Evolutionary conservation across 495 filamentous ascomycete species (phyloP).

Genomic region (Xylaria grammica): DNA sequence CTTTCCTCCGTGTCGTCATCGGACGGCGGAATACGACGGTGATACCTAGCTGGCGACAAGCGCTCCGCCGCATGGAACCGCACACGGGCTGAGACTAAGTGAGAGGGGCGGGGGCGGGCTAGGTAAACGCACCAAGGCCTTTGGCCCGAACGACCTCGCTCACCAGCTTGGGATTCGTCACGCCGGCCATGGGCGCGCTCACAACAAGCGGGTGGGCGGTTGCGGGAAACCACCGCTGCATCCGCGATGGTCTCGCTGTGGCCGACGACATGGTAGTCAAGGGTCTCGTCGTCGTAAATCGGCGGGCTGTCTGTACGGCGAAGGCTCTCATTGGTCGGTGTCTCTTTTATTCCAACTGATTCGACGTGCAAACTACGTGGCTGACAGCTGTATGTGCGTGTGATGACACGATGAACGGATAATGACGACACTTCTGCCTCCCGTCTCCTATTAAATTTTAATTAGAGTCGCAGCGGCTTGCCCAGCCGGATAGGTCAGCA

Average conservation of each 20-base stretch:
- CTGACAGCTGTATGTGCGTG: background rate
- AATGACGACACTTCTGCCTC: background rate
- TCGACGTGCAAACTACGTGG: no score
- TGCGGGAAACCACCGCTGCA: slow-evolving; percentile 39
- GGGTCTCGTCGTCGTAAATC: slow-evolving; percentile 5
- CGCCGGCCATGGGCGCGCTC: slow-evolving; percentile 73
- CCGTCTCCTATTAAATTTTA: background rate
- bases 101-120: background rate
- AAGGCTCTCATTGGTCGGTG: background rate
- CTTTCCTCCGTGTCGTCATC: background rate
- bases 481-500: no score
- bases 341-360: background rate
- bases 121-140: slow-evolving; percentile 58
- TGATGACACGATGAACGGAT: background rate
- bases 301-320: background rate
- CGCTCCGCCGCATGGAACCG: background rate
- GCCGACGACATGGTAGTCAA: slow-evolving; percentile 27
- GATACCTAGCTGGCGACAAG: background rate
- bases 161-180: slow-evolving; percentile 66
- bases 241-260: slow-evolving; percentile 19
- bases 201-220: slow-evolving; percentile 56
- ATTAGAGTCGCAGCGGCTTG: background rate
- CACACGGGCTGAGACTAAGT: background rate
- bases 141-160: slow-evolving; percentile 69
- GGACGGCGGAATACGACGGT: background rate